Evolutionary conservation across 2,329 filamentous ascomycete species (phyloP), one percentile per base, ranked within the genome.

Genomic region (Emergomyces africanus): DNA sequence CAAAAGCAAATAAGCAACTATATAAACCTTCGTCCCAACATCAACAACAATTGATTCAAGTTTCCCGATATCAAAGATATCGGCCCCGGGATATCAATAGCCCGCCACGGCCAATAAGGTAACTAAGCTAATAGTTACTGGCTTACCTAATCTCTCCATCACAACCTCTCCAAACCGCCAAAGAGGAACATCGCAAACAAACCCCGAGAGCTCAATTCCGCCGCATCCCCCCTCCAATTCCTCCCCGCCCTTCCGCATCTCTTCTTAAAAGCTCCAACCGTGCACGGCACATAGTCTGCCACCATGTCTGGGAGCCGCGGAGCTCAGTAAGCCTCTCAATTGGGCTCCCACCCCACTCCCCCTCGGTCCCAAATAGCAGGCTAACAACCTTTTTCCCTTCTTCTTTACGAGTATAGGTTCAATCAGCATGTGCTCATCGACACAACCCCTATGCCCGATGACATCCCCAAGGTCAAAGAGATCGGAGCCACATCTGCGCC

Each of bases 381-480:
- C 53, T 55, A 20, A 55, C 53, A 5, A 14, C 33, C n/a, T 14
- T 35, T 37, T 37, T 25, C n/a, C 10, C 5, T 37, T 25, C n/a
- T 23, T 20, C 50, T 23, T 35, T 10, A 23, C 39, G n/a, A 15
- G 25, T 37, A 23, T 76, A 97, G 94, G 75, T 97, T 97, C 86
- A 90, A 90, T 79, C 89, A 96, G 79, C 81, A 90, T 74, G 82
- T 88, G 79, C 88, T 97, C 77, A 83, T 94, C 80, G 94, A 99
- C 82, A 94, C 89, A 71, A 96, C 94, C 67, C 92, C 94, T 70
- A 88, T 99, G 71, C 94, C 94, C 66, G 86, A 89, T 72, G 82
- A 87, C 70, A 90, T 99, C 75, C 94, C 94, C 70, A 86, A 89
- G 72, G 94, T 99, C 74, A 83, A 89, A 75, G 94, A 99, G 78